Percentiles rank a stretch among this genome's conserved stretches.
Evolutionary conservation across 768 basidiomycete genomes (phyloP).

Genomic region (Rhodotorula diobovata): DNA sequence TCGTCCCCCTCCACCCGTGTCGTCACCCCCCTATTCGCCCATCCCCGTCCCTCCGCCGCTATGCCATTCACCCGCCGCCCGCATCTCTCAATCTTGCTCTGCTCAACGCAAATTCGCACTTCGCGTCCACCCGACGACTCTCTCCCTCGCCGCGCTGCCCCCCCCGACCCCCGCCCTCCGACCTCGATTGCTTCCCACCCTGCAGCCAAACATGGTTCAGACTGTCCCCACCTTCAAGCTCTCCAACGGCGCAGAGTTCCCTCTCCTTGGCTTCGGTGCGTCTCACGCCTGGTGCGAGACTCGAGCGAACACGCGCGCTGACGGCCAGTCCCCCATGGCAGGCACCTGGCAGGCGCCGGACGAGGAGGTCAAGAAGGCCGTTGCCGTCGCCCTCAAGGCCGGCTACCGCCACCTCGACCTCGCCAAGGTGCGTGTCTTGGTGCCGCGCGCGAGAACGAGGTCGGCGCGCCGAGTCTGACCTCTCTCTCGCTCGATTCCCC

Average conservation of each 20-base stretch:
- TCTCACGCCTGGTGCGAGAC: not conserved
- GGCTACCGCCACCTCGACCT: constrained; percentile 82
- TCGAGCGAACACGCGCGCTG: no score
- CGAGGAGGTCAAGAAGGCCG: constrained; percentile 57
- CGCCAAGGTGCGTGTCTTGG: constrained; percentile 48
- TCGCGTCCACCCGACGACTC: not conserved
- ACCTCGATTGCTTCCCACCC: not conserved
- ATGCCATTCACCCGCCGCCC: no score
- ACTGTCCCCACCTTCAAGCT: constrained; percentile 6
- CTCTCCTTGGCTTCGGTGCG: constrained; percentile 9
- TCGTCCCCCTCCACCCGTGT: not conserved
- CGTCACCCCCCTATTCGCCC: not conserved
- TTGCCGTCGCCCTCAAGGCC: constrained; percentile 58
- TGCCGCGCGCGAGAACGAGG: not conserved
- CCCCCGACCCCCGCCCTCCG: not conserved
- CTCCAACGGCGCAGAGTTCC: constrained; percentile 1
- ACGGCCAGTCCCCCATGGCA: not conserved
- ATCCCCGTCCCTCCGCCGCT: not conserved
- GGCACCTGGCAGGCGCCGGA: constrained; percentile 77
- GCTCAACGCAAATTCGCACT: no score
- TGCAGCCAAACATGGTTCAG: not conserved
- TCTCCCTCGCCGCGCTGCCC: not conserved
- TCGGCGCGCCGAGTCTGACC: not conserved
- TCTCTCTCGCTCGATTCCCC: not conserved
- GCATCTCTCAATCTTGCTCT: no score